Evolutionary conservation across 345 rosid species (phyloP).

Genomic region (Eucalyptus globulus): DNA sequence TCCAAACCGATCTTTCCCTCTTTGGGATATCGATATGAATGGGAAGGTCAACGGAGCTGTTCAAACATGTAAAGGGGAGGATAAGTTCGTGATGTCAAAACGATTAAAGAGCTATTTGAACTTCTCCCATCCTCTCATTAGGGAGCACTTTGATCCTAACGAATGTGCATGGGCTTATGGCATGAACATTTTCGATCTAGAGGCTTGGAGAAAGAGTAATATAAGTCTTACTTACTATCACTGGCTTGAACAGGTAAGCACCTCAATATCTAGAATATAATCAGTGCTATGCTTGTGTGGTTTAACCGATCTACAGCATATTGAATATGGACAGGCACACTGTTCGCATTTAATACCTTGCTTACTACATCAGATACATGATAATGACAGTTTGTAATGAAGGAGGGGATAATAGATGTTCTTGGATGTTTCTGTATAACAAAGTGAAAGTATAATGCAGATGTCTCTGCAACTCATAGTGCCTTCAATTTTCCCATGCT

Average conservation of each 20-base stretch:
- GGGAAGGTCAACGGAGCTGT: conserved; percentile 95
- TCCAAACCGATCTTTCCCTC: conserved; percentile 90
- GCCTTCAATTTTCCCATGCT: neutral
- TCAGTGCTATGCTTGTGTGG: neutral
- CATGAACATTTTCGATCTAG: conserved; percentile 83
- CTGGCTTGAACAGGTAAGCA: conserved; percentile 81
- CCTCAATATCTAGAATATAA: neutral
- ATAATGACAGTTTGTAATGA: neutral
- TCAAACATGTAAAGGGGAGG: conserved; percentile 80
- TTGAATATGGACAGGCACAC: neutral
- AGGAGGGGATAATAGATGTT: neutral
- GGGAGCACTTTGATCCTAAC: conserved; percentile 50
- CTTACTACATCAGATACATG: neutral
- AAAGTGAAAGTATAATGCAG: neutral
- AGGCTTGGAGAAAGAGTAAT: conserved; percentile 91
- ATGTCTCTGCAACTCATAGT: neutral
- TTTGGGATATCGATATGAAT: conserved; percentile 86
- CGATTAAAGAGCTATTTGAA: conserved; percentile 76
- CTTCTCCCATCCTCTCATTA: conserved; percentile 73
- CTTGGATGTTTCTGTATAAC: neutral
- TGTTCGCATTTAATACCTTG: neutral
- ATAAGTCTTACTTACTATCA: conserved; percentile 78
- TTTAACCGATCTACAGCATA: neutral
- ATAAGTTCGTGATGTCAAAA: conserved; percentile 82
- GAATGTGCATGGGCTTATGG: conserved; percentile 99